Evolutionary conservation across 805 yeast species (phyloP).

Genomic region (Wickerhamomyces subpelliculosus): DNA sequence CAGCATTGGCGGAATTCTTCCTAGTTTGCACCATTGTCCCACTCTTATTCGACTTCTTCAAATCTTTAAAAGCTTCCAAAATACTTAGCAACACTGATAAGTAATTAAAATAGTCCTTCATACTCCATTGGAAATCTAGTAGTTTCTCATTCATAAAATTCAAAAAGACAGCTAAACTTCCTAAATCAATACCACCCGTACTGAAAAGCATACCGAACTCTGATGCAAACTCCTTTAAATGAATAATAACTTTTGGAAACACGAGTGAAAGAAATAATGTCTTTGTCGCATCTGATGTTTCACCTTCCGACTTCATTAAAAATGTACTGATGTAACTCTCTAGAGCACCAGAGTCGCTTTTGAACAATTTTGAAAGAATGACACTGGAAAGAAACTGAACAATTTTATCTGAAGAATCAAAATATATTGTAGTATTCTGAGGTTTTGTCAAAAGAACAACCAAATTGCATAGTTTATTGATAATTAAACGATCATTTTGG

Average conservation of each 20-base stretch:
- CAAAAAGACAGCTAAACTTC: slow-evolving; percentile 16
- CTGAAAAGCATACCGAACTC: slow-evolving; percentile 16
- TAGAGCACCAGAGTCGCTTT: slow-evolving; percentile 12
- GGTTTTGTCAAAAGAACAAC: slow-evolving; percentile 25
- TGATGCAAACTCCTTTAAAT: slow-evolving; percentile 23
- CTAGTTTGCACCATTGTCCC: slow-evolving; percentile 11
- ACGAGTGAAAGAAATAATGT: slow-evolving; percentile 17
- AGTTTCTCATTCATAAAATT: slow-evolving; percentile 13
- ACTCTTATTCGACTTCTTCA: slow-evolving; percentile 11
- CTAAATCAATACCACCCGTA: slow-evolving; percentile 13
- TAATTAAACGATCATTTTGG: slow-evolving; percentile 21
- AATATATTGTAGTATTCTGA: slow-evolving; percentile 24
- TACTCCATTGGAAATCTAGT: slow-evolving; percentile 19
- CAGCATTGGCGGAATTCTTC: slow-evolving; percentile 7
- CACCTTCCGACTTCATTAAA: slow-evolving; percentile 10
- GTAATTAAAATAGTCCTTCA: slow-evolving; percentile 20
- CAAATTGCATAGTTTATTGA: slow-evolving; percentile 21
- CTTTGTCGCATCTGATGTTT: slow-evolving; percentile 7
- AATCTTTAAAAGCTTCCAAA: slow-evolving; percentile 14
- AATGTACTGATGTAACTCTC: slow-evolving; percentile 15
- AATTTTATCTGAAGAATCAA: slow-evolving; percentile 24
- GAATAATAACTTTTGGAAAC: slow-evolving; percentile 22
- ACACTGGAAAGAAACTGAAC: slow-evolving; percentile 28
- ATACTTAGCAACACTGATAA: slow-evolving; percentile 17
- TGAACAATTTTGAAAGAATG: slow-evolving; percentile 27